Conservation (phyloP, 495 filamentous ascomycete species). For the Amorphotheca resinae region DNA sequence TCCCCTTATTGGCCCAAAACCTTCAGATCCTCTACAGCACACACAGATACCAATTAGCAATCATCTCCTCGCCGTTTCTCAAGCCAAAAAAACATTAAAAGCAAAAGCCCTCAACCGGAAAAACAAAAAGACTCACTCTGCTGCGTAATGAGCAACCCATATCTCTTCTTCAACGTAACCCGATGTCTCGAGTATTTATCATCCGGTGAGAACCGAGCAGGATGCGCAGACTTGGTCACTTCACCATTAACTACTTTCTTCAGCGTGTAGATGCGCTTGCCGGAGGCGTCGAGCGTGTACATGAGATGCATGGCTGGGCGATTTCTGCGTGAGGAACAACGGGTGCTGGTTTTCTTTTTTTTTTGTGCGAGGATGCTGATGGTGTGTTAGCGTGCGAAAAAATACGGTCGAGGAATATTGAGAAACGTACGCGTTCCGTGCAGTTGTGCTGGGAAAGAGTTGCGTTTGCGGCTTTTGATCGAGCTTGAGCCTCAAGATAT, state of each 20-base stretch:
- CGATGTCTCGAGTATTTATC: slow-evolving; percentile 95
- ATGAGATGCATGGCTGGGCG: slow-evolving; percentile 90
- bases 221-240: slow-evolving; percentile 91
- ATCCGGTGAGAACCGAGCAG: slow-evolving; percentile 92
- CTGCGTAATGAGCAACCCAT: slow-evolving; percentile 75
- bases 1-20: slow-evolving; percentile 26
- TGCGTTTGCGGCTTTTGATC: neutral
- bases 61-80: neutral
- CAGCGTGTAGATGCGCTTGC: slow-evolving; percentile 81
- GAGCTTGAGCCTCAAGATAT: neutral
- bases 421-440: neutral
- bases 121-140: slow-evolving; percentile 44
- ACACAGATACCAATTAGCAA: slow-evolving; percentile 2
- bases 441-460: neutral
- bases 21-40: slow-evolving; percentile 26
- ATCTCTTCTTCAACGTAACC: slow-evolving; percentile 85
- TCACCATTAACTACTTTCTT: slow-evolving; percentile 66
- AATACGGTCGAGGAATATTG: neutral
- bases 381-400: neutral
- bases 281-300: slow-evolving; percentile 67
- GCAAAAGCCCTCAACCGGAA: neutral
- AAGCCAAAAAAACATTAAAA: neutral
- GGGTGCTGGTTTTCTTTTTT: too few relatives aligned
- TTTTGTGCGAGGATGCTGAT: slow-evolving; percentile 7
- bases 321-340: too few relatives aligned